Evolutionary conservation across 2,329 filamentous ascomycete genomes (phyloP).

Genomic region (Hypoxylon sp.): DNA sequence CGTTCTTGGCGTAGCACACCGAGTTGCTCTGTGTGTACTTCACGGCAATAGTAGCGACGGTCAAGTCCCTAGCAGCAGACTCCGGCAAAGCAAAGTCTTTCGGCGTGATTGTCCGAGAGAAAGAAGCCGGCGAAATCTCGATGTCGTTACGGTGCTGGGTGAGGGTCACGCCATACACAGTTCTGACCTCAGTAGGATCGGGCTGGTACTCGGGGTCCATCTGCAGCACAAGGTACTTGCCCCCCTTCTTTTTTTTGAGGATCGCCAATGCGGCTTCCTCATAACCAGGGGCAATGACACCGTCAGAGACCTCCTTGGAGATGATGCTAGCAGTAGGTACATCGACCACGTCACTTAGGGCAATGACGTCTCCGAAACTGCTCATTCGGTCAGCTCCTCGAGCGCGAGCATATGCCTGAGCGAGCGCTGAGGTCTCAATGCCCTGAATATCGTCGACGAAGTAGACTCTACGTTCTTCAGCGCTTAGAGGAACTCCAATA

Average conservation of each 20-base stretch:
- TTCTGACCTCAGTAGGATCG: conserved; percentile 84
- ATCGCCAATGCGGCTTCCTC: conserved; percentile 88
- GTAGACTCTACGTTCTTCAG: conserved; percentile 95
- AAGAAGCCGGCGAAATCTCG: conserved; percentile 86
- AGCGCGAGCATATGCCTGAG: conserved; percentile 95
- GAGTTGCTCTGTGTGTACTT: conserved; percentile 99
- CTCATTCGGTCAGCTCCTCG: conserved; percentile 98
- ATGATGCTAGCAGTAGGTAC: conserved; percentile 97
- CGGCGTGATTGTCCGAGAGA: conserved; percentile 87
- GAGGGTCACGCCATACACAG: conserved; percentile 90
- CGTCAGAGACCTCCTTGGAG: conserved; percentile 96
- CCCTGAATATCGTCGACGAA: conserved; percentile 97
- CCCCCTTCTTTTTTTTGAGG: conserved; percentile 97
- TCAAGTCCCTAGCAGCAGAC: conserved; percentile 87
- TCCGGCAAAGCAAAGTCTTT: conserved; percentile 85
- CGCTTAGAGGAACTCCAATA: conserved; percentile 87
- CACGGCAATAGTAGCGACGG: conserved; percentile 94
- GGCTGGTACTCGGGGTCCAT: conserved; percentile 92
- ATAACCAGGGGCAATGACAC: conserved; percentile 93
- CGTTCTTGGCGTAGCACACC: conserved; percentile 95
- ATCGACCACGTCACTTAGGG: conserved; percentile 91
- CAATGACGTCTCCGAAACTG: conserved; percentile 97
- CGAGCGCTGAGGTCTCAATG: conserved; percentile 86
- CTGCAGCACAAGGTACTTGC: conserved; percentile 95
- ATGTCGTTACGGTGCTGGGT: conserved; percentile 95